A percentile compares a stretch with the other conserved stretches of the same genome.
phyloP scores from a whole-genome alignment of 83 land plant genomes.

The Diphasiastrum complanatum region DNA sequence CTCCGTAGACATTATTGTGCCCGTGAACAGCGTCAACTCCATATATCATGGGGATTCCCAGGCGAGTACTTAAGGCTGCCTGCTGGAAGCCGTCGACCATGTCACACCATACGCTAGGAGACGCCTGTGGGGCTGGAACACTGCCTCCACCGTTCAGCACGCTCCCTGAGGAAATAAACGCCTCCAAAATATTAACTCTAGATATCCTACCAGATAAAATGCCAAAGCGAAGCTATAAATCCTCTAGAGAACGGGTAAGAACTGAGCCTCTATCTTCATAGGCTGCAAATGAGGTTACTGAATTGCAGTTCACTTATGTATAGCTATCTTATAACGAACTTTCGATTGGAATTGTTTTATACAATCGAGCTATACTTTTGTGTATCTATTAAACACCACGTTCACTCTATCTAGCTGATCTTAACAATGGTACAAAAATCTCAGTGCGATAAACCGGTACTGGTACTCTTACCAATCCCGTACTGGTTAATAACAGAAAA shows the following conservation, averaged over 20 bases:
- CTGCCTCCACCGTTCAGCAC: conserved; percentile 69
- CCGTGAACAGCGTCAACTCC: conserved; percentile 81
- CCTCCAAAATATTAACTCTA: background rate
- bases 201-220: background rate
- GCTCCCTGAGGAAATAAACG: conserved; percentile 43
- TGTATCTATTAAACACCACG: too few relatives aligned
- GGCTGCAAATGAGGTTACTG: conserved; percentile 44
- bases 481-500: conserved; percentile 41
- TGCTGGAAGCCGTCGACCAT: conserved; percentile 56
- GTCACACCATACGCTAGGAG: conserved; percentile 41
- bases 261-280: too few relatives aligned
- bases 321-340: too few relatives aligned
- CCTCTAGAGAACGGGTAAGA: too few relatives aligned
- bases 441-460: background rate
- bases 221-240: background rate
- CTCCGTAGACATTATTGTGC: conserved; percentile 70
- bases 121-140: conserved; percentile 40
- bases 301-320: conserved; percentile 43
- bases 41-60: conserved; percentile 56
- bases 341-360: too few relatives aligned
- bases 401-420: too few relatives aligned
- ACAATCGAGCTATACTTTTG: too few relatives aligned
- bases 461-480: conserved; percentile 30
- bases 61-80: conserved; percentile 38
- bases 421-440: too few relatives aligned